phyloP scores from a whole-genome alignment of 257 asterid genomes.

The Capsicum chinense region DNA sequence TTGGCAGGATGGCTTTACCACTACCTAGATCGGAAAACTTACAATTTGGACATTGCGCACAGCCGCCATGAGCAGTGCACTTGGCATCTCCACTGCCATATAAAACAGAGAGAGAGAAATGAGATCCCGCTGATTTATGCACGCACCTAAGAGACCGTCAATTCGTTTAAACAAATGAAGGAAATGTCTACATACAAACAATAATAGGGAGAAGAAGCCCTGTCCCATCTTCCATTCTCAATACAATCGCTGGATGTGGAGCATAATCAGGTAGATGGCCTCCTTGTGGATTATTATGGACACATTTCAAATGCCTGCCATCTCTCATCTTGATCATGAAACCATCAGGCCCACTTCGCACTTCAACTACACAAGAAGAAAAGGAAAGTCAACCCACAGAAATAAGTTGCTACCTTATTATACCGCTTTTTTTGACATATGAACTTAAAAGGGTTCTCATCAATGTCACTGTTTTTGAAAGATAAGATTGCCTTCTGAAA shows the following conservation, averaged over 20 bases:
- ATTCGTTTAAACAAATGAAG: background rate
- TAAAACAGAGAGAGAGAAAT: background rate
- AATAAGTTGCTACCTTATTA: background rate
- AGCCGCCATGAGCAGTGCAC: slow-evolving; percentile 97
- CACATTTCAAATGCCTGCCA: slow-evolving; percentile 78
- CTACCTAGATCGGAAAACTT: slow-evolving; percentile 37
- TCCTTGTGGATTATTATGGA: slow-evolving; percentile 79
- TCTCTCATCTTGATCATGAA: slow-evolving; percentile 98
- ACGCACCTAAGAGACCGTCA: background rate
- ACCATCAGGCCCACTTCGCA: slow-evolving; percentile 92
- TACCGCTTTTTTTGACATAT: background rate
- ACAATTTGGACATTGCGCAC: slow-evolving; percentile 92
- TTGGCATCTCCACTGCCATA: slow-evolving; percentile 96
- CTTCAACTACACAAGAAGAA: slow-evolving; percentile 71
- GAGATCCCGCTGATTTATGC: background rate
- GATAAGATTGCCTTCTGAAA: background rate
- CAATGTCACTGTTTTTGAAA: background rate
- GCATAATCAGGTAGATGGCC: slow-evolving; percentile 80
- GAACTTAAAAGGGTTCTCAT: background rate
- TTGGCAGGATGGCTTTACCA: slow-evolving; percentile 20
- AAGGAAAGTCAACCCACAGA: background rate
- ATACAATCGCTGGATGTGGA: slow-evolving; percentile 95
- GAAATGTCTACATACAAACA: slow-evolving; percentile 64
- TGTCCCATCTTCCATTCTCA: slow-evolving; percentile 97
- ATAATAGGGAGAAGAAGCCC: slow-evolving; percentile 93